These are phyloP conservation scores for Backusella parvicylindrica DNA, from an alignment of 192 early-diverging fungal genomes.

Conservation along the genomic window DNA sequence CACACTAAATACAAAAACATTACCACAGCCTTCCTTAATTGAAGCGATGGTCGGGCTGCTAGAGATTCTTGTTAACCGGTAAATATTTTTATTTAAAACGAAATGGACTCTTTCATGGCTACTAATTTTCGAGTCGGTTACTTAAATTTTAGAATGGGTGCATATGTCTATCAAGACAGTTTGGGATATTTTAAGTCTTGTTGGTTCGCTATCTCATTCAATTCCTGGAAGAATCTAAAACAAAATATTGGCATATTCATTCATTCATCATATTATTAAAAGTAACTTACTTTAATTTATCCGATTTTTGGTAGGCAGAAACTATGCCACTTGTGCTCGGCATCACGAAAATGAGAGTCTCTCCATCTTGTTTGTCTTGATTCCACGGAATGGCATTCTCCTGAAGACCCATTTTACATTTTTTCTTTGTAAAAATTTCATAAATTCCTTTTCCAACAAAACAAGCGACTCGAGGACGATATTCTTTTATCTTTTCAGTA, in stretches of 20 bases:
- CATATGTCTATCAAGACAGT: too few relatives aligned
- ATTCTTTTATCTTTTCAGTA: slow-evolving; percentile 55
- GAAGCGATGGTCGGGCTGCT: too few relatives aligned
- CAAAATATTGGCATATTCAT: background rate
- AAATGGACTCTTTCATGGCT: too few relatives aligned
- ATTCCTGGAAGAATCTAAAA: slow-evolving; percentile 1
- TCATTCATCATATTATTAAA: background rate
- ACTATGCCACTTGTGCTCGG: slow-evolving; percentile 73
- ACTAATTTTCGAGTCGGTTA: too few relatives aligned
- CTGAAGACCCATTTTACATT: slow-evolving; percentile 41
- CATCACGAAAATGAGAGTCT: slow-evolving; percentile 34
- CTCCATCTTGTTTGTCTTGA: background rate
- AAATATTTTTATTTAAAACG: too few relatives aligned
- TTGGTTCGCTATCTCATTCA: background rate
- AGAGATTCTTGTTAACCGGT: too few relatives aligned
- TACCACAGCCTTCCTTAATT: too few relatives aligned
- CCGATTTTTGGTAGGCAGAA: slow-evolving; percentile 54
- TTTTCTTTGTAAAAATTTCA: slow-evolving; percentile 49
- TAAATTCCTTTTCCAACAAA: slow-evolving; percentile 72
- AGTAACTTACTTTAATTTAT: slow-evolving; percentile 51
- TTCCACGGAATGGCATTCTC: slow-evolving; percentile 27
- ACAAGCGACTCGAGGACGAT: slow-evolving; percentile 57
- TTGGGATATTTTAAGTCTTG: slow-evolving; percentile 2
- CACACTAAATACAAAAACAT: too few relatives aligned
- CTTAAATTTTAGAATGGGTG: too few relatives aligned